Conservation (phyloP, 78 protist genomes). For the Chrysochromulina tobinii region DNA sequence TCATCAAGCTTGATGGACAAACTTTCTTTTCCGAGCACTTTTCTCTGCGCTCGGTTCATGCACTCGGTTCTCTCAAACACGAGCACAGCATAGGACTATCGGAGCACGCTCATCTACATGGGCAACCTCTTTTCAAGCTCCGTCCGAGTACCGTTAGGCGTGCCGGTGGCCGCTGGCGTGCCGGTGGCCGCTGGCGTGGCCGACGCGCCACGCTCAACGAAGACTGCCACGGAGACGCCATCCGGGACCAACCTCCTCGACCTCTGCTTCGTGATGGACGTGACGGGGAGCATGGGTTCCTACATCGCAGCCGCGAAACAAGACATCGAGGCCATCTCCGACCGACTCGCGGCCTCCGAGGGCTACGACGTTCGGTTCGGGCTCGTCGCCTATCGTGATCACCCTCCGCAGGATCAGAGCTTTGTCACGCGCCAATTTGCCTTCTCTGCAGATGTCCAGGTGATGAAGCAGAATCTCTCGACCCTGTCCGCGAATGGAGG, state of each 20-base stretch:
- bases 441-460: background rate
- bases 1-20: too few species aligned
- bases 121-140: too few species aligned
- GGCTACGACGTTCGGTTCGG: background rate
- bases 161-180: too few species aligned
- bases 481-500: conserved; percentile 25
- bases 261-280: background rate
- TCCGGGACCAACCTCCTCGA: background rate
- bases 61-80: too few species aligned
- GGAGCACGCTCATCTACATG: too few species aligned
- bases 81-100: too few species aligned
- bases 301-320: background rate
- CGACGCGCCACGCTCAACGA: too few species aligned
- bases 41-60: too few species aligned
- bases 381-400: conserved; percentile 45
- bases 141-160: too few species aligned
- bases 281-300: background rate
- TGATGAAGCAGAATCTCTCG: background rate
- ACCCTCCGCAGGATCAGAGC: conserved; percentile 34
- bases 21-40: too few species aligned
- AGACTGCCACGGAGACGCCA: background rate
- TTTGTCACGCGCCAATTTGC: background rate
- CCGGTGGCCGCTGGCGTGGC: too few species aligned
- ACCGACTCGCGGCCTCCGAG: background rate
- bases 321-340: background rate